phyloP scores from a whole-genome alignment of 2,329 filamentous ascomycete genomes.

The Hymenoscyphus scutula region DNA sequence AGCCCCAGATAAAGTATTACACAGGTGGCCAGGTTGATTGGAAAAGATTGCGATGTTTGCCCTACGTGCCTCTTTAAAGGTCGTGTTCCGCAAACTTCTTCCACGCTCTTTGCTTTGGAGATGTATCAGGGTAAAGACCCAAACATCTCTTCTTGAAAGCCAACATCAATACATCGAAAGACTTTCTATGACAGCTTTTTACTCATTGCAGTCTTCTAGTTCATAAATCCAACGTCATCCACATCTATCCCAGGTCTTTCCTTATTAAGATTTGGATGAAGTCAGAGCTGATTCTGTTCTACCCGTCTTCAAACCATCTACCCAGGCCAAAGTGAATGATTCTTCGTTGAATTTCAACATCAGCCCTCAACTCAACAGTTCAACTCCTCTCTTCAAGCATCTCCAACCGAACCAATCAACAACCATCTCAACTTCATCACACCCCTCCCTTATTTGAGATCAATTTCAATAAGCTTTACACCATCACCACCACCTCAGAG shows the following conservation, averaged over 20 bases:
- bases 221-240: slow-evolving; percentile 4
- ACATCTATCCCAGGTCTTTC: slow-evolving; percentile 8
- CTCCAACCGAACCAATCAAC: not conserved
- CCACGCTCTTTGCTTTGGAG: not conserved
- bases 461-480: not conserved
- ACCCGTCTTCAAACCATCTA: not conserved
- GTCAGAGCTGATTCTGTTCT: not conserved
- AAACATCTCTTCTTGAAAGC: not conserved
- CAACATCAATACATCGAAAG: not conserved
- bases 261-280: not conserved
- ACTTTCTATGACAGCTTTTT: not conserved
- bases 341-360: not conserved
- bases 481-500: not conserved
- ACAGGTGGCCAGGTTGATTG: not conserved
- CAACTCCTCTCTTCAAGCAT: no score
- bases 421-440: not conserved
- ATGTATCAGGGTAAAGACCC: not conserved
- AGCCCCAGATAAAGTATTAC: no score
- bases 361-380: not conserved
- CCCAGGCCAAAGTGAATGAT: not conserved
- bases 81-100: not conserved
- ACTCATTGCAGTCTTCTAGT: not conserved
- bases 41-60: not conserved
- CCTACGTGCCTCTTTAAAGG: not conserved
- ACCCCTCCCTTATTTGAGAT: not conserved